These are phyloP conservation scores for Sporothrix luriei DNA, from an alignment of 2,329 filamentous ascomycete genomes.

Conservation along the genomic window DNA sequence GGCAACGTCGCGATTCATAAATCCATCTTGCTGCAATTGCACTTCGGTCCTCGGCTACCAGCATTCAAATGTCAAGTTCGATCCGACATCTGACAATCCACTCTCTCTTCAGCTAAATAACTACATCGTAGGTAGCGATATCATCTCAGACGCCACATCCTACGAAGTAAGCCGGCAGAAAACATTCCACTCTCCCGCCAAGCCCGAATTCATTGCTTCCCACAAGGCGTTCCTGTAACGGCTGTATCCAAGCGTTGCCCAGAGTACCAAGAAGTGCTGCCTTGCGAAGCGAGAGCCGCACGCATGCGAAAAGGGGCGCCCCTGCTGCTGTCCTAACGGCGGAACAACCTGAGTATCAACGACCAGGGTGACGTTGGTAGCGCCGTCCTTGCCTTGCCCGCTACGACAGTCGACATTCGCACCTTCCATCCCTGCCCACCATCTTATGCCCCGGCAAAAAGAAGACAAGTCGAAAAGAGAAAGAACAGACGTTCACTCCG, in stretches of 20 bases:
- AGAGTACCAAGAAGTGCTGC: not conserved
- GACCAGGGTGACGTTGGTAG: not conserved
- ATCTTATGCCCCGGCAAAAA: not conserved
- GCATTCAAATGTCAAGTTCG: not conserved
- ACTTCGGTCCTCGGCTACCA: not conserved
- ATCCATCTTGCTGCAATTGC: not conserved
- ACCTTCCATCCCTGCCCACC: slow-evolving; percentile 16
- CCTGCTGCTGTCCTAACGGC: slow-evolving; percentile 7
- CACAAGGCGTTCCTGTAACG: slow-evolving; percentile 2
- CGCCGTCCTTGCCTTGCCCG: slow-evolving; percentile 1
- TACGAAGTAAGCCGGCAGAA: no score
- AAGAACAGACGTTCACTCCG: not conserved
- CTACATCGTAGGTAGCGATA: no score
- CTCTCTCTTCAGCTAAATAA: not conserved
- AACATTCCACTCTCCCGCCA: no score
- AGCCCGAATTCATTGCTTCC: no score
- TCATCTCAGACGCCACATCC: not conserved
- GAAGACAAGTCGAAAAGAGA: not conserved
- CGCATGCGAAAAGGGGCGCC: slow-evolving; percentile 11
- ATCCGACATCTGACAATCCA: slow-evolving; percentile 3
- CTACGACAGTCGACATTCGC: not conserved
- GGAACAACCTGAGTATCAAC: not conserved
- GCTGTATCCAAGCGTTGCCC: not conserved
- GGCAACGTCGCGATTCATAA: not conserved
- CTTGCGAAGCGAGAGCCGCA: not conserved